Percentiles rank a stretch among this genome's conserved stretches.
phyloP scores from a whole-genome alignment of 2,329 filamentous ascomycete species.

The Pseudogymnoascus sp. region DNA sequence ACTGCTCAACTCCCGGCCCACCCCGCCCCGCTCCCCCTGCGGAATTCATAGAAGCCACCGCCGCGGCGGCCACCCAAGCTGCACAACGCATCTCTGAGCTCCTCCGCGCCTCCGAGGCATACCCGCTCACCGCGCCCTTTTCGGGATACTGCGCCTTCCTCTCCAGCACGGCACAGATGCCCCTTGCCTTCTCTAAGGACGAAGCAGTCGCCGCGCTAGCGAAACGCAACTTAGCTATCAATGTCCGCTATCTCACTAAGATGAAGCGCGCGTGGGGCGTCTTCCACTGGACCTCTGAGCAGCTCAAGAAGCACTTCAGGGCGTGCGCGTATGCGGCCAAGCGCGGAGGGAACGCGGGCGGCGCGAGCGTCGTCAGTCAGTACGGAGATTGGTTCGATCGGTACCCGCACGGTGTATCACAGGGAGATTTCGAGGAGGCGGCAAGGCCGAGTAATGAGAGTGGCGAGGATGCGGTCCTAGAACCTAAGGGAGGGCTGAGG shows the following conservation, averaged over 20 bases:
- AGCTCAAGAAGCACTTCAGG: constrained; percentile 79
- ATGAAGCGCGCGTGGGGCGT: constrained; percentile 99
- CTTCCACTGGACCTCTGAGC: constrained; percentile 95
- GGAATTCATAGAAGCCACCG: constrained; percentile 67
- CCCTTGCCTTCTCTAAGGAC: constrained; percentile 83
- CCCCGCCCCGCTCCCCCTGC: constrained; percentile 39
- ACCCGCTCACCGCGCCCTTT: constrained; percentile 81
- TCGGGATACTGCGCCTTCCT: constrained; percentile 91
- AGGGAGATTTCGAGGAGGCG: constrained; percentile 73
- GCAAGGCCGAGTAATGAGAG: constrained; percentile 63
- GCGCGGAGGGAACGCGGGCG: constrained; percentile 46
- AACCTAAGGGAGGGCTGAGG: background rate
- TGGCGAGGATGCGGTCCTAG: constrained; percentile 78
- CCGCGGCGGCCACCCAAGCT: constrained; percentile 68
- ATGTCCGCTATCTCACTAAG: constrained; percentile 81
- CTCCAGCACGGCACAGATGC: constrained; percentile 88
- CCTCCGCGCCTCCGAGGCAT: constrained; percentile 69
- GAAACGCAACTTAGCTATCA: constrained; percentile 76
- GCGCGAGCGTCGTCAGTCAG: constrained; percentile 64
- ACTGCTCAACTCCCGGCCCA: background rate
- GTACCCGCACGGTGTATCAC: constrained; percentile 85
- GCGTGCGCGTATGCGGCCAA: constrained; percentile 74
- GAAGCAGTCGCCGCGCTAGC: constrained; percentile 63
- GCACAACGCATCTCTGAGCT: constrained; percentile 81
- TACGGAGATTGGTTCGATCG: constrained; percentile 97